phyloP scores from a whole-genome alignment of 352 stramenopile species.

The Phytophthora pluvialis region DNA sequence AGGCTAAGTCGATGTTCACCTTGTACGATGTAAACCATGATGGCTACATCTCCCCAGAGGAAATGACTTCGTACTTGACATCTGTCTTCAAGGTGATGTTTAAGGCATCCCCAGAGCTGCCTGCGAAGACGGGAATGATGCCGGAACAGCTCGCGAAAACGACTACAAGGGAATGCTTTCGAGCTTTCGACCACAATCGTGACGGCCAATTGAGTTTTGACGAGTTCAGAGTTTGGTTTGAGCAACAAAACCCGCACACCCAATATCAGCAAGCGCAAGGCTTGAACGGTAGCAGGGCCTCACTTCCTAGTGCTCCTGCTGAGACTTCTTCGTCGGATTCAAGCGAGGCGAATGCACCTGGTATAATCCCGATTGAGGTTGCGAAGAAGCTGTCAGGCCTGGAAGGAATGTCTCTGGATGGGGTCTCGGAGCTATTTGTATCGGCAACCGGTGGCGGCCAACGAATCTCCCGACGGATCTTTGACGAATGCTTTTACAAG shows the following conservation, averaged over 20 bases:
- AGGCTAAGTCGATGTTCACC: slow-evolving; percentile 80
- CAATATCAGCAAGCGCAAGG: slow-evolving; percentile 12
- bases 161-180: slow-evolving; percentile 84
- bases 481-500: slow-evolving; percentile 82
- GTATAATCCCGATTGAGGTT: slow-evolving; percentile 65
- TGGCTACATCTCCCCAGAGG: slow-evolving; percentile 76
- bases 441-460: slow-evolving; percentile 53
- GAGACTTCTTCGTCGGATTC: slow-evolving; percentile 28
- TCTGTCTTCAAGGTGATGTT: slow-evolving; percentile 89
- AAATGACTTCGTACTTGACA: slow-evolving; percentile 88
- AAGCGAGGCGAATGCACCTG: slow-evolving; percentile 18
- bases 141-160: slow-evolving; percentile 71
- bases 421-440: slow-evolving; percentile 65
- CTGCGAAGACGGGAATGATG: slow-evolving; percentile 56
- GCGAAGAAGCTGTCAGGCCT: slow-evolving; percentile 77
- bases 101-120: slow-evolving; percentile 76
- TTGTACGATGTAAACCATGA: slow-evolving; percentile 88
- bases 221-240: slow-evolving; percentile 81
- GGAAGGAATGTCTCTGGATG: slow-evolving; percentile 64
- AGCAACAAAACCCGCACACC: slow-evolving; percentile 53
- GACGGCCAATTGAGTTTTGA: slow-evolving; percentile 81
- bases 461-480: slow-evolving; percentile 67
- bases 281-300: slow-evolving; percentile 22
- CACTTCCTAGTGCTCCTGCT: slow-evolving; percentile 3
- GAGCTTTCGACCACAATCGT: slow-evolving; percentile 74